These are phyloP conservation scores for Ampelomyces quisqualis DNA, from an alignment of 2,329 filamentous ascomycete genomes.

Conservation along the genomic window DNA sequence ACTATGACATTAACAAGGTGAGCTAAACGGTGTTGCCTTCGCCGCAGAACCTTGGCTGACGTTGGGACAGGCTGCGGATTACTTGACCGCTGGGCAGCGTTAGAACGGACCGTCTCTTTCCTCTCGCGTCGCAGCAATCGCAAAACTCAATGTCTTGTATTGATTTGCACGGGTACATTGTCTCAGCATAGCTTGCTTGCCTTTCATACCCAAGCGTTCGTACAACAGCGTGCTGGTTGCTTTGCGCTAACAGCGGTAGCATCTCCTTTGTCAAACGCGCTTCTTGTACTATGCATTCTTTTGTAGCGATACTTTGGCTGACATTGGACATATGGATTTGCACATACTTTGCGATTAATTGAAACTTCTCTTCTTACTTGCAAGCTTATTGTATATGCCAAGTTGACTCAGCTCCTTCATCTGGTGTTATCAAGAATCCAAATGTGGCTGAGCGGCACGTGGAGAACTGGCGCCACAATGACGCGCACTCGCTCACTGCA, in stretches of 20 bases:
- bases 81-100: conserved; percentile 31
- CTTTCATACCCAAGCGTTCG: conserved; percentile 21
- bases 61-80: conserved; percentile 36
- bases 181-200: conserved; percentile 28
- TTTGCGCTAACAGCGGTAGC: neutral
- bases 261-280: conserved; percentile 6
- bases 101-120: conserved; percentile 1
- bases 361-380: conserved; percentile 5
- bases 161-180: conserved; percentile 38
- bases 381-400: neutral
- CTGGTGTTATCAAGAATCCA: neutral
- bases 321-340: conserved; percentile 6
- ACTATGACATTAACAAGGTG: conserved; percentile 95
- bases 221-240: conserved; percentile 1
- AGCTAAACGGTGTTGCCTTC: conserved; percentile 8
- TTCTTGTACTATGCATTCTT: conserved; percentile 14
- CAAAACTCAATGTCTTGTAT: conserved; percentile 11
- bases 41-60: conserved; percentile 17
- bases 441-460: conserved; percentile 14
- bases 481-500: conserved; percentile 20
- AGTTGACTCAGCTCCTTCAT: neutral
- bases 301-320: conserved; percentile 10
- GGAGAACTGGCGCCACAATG: conserved; percentile 21
- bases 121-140: conserved; percentile 8
- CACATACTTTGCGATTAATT: conserved; percentile 10